Percentiles rank a stretch among this genome's conserved stretches.
Conservation (phyloP, 2,329 filamentous ascomycete genomes). For the Ceratocystis cubensis region DNA sequence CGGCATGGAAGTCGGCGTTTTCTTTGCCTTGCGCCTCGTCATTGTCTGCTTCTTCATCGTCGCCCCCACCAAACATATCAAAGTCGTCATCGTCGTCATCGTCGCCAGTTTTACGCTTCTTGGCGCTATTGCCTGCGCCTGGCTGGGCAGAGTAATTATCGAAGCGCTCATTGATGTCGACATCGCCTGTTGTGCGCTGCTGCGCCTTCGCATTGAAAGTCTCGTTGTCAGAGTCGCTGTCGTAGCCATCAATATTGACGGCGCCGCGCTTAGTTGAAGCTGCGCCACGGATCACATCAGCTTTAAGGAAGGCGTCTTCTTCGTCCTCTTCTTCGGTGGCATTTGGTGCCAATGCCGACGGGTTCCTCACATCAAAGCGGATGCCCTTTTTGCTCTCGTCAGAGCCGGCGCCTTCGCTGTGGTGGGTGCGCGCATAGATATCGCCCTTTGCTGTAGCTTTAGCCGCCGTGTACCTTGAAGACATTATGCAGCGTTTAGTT, state of each 20-base stretch:
- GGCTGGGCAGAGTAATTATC: conserved; percentile 40
- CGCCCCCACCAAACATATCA: conserved; percentile 71
- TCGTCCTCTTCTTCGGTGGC: conserved; percentile 50
- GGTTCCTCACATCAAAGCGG: conserved; percentile 89
- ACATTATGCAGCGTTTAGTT: conserved; percentile 32
- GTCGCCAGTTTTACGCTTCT: conserved; percentile 25
- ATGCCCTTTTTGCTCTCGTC: conserved; percentile 46
- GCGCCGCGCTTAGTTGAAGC: conserved; percentile 77
- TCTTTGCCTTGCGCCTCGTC: conserved; percentile 28
- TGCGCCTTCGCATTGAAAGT: conserved; percentile 68
- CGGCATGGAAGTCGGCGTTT: conserved; percentile 27
- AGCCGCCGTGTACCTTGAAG: conserved; percentile 49
- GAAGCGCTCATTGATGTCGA: conserved; percentile 29
- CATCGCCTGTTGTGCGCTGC: conserved; percentile 34
- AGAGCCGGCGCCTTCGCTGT: conserved; percentile 40
- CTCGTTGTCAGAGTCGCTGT: conserved; percentile 86
- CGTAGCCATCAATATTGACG: conserved; percentile 93
- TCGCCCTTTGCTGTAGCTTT: conserved; percentile 76
- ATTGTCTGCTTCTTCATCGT: conserved; percentile 37
- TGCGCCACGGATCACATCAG: conserved; percentile 78
- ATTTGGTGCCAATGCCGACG: conserved; percentile 78
- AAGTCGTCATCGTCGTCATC: conserved; percentile 40
- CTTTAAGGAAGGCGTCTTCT: conserved; percentile 62
- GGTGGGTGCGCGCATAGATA: conserved; percentile 63
- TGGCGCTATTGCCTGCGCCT: conserved; percentile 27